These are phyloP conservation scores for Leptographium radiaticola DNA, from an alignment of 2,329 filamentous ascomycete species.

Conservation along the genomic window DNA sequence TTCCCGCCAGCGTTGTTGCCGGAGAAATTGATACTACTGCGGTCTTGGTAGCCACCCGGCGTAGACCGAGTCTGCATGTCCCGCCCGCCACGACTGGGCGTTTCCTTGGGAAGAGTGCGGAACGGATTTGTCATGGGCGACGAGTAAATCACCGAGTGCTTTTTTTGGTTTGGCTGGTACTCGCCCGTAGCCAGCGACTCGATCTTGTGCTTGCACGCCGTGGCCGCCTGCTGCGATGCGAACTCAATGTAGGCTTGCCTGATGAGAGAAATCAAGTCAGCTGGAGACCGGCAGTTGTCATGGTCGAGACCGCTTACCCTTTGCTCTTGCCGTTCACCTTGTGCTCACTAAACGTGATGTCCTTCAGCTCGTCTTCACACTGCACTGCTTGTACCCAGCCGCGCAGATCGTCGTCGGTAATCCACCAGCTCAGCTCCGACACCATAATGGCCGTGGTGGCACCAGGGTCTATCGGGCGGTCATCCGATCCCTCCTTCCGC, in stretches of 20 bases:
- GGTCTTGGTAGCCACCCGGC: conserved; percentile 34
- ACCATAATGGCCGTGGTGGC: conserved; percentile 65
- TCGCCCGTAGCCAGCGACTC: conserved; percentile 47
- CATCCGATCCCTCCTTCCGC: conserved; percentile 46
- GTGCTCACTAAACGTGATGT: conserved; percentile 94
- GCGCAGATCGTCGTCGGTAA: conserved; percentile 85
- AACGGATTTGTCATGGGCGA: conserved; percentile 73
- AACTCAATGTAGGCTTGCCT: conserved; percentile 79
- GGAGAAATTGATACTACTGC: conserved; percentile 28
- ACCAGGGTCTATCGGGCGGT: conserved; percentile 43
- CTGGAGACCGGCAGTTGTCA: no score
- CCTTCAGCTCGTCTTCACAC: conserved; percentile 74
- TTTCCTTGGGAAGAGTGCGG: conserved; percentile 81
- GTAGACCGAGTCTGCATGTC: conserved; percentile 43
- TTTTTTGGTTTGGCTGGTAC: conserved; percentile 47
- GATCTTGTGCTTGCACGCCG: conserved; percentile 70
- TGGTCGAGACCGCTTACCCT: conserved; percentile 46
- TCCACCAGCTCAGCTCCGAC: conserved; percentile 93
- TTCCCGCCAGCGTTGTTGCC: conserved; percentile 29
- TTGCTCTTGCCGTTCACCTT: conserved; percentile 99
- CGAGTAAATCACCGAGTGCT: conserved; percentile 61
- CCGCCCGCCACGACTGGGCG: conserved; percentile 56
- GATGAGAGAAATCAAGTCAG: not conserved
- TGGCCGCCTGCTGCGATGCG: conserved; percentile 68
- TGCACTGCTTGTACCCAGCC: conserved; percentile 71